Percentiles rank a stretch among this genome's conserved stretches.
These are phyloP conservation scores for Marchantia paleacea DNA, from an alignment of 225 moss, liverwort and hornwort genomes.

Conservation along the genomic window DNA sequence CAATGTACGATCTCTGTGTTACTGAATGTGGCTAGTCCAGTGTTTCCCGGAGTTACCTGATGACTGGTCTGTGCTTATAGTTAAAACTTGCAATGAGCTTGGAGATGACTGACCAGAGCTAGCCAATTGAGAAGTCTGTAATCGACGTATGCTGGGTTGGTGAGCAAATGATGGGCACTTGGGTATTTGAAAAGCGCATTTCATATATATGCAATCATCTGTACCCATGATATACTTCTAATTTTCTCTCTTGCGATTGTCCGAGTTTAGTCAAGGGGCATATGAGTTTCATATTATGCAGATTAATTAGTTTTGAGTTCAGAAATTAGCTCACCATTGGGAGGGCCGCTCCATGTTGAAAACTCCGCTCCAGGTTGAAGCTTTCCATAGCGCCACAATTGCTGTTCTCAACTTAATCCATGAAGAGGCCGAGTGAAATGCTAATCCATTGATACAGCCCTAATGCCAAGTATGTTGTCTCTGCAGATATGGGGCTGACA, in stretches of 20 bases:
- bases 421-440: not conserved
- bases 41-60: not conserved
- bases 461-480: not conserved
- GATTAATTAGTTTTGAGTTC: not conserved
- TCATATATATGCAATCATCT: not conserved
- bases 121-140: not conserved
- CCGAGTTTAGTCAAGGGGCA: not conserved
- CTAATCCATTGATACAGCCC: not conserved
- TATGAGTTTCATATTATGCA: too few relatives aligned
- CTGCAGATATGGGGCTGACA: conserved; percentile 51
- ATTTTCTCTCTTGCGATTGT: not conserved
- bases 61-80: too few relatives aligned
- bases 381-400: not conserved
- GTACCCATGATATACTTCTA: too few relatives aligned
- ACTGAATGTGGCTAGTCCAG: not conserved
- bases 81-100: not conserved
- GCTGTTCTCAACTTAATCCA: not conserved
- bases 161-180: not conserved
- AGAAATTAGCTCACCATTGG: not conserved
- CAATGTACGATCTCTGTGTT: not conserved
- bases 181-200: not conserved
- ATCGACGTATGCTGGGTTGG: too few relatives aligned
- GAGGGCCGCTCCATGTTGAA: not conserved
- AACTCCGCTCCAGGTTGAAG: not conserved
- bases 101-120: not conserved